phyloP scores from a whole-genome alignment of 495 filamentous ascomycete genomes.

The Xylaria nigripes region DNA sequence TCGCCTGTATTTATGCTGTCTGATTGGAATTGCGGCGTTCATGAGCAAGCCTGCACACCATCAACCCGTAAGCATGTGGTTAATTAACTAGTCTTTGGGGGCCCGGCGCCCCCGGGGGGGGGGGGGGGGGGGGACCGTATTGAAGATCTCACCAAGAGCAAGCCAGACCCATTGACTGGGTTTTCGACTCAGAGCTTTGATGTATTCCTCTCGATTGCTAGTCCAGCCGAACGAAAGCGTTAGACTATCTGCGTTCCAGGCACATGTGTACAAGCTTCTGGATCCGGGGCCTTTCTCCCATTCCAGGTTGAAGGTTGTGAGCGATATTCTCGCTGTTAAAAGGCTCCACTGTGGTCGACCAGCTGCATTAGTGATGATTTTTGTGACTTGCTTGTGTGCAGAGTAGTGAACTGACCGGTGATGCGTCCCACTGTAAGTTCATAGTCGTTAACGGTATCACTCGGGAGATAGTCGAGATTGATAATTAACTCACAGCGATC shows the following conservation, averaged over 20 bases:
- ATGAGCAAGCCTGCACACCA: conserved; percentile 8
- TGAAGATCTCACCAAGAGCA: background rate
- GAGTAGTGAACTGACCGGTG: background rate
- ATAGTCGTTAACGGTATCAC: background rate
- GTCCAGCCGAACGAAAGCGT: background rate
- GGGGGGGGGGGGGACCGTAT: background rate
- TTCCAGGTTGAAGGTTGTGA: background rate
- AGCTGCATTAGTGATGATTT: background rate
- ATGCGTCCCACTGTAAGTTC: background rate
- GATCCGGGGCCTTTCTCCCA: background rate
- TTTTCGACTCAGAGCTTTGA: background rate
- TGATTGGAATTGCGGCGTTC: conserved; percentile 4
- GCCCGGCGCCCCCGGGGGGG: no score
- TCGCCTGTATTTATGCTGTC: background rate
- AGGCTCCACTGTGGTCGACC: background rate
- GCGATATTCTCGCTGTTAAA: background rate
- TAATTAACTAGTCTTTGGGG: no score
- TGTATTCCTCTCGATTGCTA: background rate
- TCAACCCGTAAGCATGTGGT: no score
- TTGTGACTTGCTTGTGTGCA: background rate
- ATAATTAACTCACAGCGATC: background rate
- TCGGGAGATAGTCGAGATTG: background rate
- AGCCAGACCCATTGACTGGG: background rate
- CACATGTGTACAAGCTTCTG: background rate
- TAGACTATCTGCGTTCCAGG: background rate